Evolutionary conservation across 2,329 filamentous ascomycete species (phyloP).

Genomic region (Rhytidhysteron rufulum): DNA sequence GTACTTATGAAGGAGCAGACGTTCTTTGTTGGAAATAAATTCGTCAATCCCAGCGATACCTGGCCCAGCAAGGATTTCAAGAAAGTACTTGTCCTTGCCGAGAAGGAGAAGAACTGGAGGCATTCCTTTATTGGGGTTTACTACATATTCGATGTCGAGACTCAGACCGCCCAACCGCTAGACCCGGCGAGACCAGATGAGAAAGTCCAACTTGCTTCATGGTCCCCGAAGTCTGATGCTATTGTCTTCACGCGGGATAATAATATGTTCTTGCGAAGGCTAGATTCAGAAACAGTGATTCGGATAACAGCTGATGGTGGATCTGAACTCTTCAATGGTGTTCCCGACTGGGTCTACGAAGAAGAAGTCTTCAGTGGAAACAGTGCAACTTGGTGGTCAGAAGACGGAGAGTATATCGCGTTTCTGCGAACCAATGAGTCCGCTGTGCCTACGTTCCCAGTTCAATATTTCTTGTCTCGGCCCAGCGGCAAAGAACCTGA

Average conservation of each 20-base stretch:
- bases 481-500: conserved; percentile 70
- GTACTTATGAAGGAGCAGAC: conserved; percentile 69
- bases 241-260: conserved; percentile 88
- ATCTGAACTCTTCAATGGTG: conserved; percentile 84
- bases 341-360: conserved; percentile 97
- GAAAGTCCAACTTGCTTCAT: conserved; percentile 77
- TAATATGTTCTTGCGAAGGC: conserved; percentile 77
- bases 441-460: conserved; percentile 81
- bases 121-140: conserved; percentile 84
- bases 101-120: conserved; percentile 74
- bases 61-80: conserved; percentile 80
- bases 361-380: conserved; percentile 77
- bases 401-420: conserved; percentile 82
- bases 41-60: conserved; percentile 56
- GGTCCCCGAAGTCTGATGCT: conserved; percentile 84
- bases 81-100: conserved; percentile 78
- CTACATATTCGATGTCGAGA: conserved; percentile 87
- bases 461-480: conserved; percentile 87
- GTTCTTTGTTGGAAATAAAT: conserved; percentile 59
- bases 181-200: conserved; percentile 64
- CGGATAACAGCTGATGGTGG: conserved; percentile 86
- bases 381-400: conserved; percentile 92
- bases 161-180: conserved; percentile 72
- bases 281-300: conserved; percentile 57
- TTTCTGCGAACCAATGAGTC: conserved; percentile 95